Evolutionary conservation across 2,329 filamentous ascomycete genomes (phyloP).

Genomic region (Xylaria polymorpha): DNA sequence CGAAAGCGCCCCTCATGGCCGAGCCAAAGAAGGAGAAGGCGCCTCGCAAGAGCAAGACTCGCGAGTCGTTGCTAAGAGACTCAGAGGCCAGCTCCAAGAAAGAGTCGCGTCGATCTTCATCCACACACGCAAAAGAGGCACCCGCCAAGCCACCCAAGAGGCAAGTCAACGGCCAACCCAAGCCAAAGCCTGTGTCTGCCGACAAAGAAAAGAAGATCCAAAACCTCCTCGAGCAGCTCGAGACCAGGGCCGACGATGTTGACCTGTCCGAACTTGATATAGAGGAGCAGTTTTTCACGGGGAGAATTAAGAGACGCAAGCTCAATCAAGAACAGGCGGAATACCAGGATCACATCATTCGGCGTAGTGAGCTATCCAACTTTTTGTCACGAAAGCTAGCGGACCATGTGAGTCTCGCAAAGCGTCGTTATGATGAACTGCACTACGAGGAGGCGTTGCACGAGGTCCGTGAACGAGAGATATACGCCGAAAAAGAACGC

Average conservation of each 20-base stretch:
- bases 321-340: conserved; percentile 74
- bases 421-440: conserved; percentile 78
- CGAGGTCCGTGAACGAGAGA: conserved; percentile 88
- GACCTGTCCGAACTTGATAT: conserved; percentile 57
- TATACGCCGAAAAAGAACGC: conserved; percentile 95
- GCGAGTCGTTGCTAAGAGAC: conserved; percentile 64
- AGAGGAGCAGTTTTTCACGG: conserved; percentile 61
- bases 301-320: conserved; percentile 74
- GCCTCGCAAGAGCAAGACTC: conserved; percentile 59
- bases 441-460: conserved; percentile 85
- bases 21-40: conserved; percentile 54
- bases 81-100: conserved; percentile 61
- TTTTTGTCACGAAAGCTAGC: conserved; percentile 71
- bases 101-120: conserved; percentile 61
- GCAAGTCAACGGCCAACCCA: conserved; percentile 68
- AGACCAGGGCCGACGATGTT: conserved; percentile 56
- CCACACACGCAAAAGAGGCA: conserved; percentile 58
- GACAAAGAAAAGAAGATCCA: conserved; percentile 77
- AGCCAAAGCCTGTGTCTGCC: conserved; percentile 62
- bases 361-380: conserved; percentile 69
- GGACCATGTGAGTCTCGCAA: conserved; percentile 76
- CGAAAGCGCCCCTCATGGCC: conserved; percentile 54
- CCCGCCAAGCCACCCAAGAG: conserved; percentile 66
- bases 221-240: conserved; percentile 66
- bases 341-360: conserved; percentile 70